Base-by-base conservation (phyloP, 345 rosid species). In the Rhizophora mangle region DNA sequence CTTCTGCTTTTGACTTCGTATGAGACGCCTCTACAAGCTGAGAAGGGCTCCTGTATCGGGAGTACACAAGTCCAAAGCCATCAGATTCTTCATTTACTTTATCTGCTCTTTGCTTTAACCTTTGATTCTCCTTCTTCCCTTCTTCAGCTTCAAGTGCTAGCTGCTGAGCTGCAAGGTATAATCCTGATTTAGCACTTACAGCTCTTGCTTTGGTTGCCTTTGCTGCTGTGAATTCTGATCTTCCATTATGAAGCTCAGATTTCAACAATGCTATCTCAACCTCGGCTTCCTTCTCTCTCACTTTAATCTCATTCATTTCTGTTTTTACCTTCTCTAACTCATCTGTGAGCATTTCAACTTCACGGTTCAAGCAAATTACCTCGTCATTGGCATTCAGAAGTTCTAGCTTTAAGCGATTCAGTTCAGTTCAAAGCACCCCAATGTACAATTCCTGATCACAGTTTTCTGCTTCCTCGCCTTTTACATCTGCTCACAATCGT, bases 121-220 rank as follows among this genome's bases (percentile, higher is more conserved):
- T 71, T 49, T 61, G 59, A 37, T 54, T 73, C 58, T 82, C 78
- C 71, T 74, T 76, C 66, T 70, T 78, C 24, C 52, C 73, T 43
- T 78, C 82, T 6, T 67, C 84, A 1, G 80, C 80, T 76, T 85
- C 83, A 0, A 69, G 64, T 2, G 75, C 70, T 29, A 81, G 74
- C 63, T 79, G 74, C 72, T 83, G 80, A 54, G 75, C 75, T 22
- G 82, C 84, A 54, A 56, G 85, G 68, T 74, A 70, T 9, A 68
- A 67, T 16, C 82, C 79, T 19, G 82, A 73, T 47, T 71, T 77
- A 6, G 63, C 26, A 36, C 74, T 74, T 20, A 65, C 72, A 0
- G 72, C 70, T 62, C 82, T 79, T 67, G 73, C 76, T 73, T 82
- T 83, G 31, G 79, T 83, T 32, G 84, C 84, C 54, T 82, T 81